Conservation (phyloP, 345 rosid species). For the Diplotaxis tenuifolia region DNA sequence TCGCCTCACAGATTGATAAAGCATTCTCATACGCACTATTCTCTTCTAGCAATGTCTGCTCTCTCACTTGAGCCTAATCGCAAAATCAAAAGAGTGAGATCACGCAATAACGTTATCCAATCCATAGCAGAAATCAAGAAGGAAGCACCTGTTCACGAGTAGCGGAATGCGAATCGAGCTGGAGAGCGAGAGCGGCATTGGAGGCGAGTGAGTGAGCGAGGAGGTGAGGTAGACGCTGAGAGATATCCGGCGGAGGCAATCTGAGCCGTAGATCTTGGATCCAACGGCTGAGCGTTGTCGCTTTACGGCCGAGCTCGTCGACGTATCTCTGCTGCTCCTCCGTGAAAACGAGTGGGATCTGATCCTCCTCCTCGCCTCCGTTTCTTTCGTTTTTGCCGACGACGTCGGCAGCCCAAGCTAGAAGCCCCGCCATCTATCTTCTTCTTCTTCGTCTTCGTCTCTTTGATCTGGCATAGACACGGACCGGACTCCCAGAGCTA, state of each 20-base stretch:
- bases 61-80: constrained; percentile 69
- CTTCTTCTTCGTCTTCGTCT: constrained; percentile 3
- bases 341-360: constrained; percentile 54
- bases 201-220: constrained; percentile 93
- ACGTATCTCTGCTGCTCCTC: constrained; percentile 69
- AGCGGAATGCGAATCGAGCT: constrained; percentile 88
- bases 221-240: constrained; percentile 89
- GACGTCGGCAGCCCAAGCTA: constrained; percentile 97
- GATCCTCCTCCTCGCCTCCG: constrained; percentile 35
- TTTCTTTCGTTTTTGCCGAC: constrained; percentile 68
- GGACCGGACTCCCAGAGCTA: constrained; percentile 4
- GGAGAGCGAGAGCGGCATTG: constrained; percentile 84
- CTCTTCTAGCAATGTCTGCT: constrained; percentile 68
- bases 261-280: constrained; percentile 85
- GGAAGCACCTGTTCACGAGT: constrained; percentile 79
- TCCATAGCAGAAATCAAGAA: neutral
- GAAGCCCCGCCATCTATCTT: constrained; percentile 65
- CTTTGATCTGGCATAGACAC: neutral
- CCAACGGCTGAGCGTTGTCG: constrained; percentile 66
- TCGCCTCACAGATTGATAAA: constrained; percentile 64
- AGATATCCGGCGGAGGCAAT: constrained; percentile 82
- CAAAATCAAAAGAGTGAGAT: neutral
- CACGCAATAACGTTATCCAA: neutral
- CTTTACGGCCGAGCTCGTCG: constrained; percentile 64
- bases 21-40: constrained; percentile 78